Percentiles rank a stretch among this genome's conserved stretches.
Evolutionary conservation across 225 moss, liverwort and hornwort species (phyloP).

Genomic region (Physcomitrium patens): DNA sequence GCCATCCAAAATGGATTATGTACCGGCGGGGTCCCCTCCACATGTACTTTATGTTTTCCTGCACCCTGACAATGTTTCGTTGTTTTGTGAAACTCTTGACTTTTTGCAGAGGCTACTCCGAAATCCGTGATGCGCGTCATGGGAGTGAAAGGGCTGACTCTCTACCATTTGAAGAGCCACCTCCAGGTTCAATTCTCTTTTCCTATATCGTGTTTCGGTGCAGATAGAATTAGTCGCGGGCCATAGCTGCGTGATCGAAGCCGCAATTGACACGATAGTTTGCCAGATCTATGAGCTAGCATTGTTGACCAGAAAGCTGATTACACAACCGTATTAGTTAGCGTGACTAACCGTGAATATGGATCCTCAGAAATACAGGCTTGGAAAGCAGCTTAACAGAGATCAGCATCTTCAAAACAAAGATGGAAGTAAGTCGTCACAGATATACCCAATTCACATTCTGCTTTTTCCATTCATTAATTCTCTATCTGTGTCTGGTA

Average conservation of each 20-base stretch:
- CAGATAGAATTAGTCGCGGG: neutral
- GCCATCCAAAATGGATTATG: no score
- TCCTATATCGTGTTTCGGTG: neutral
- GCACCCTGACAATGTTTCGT: neutral
- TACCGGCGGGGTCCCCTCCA: no score
- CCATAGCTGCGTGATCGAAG: neutral
- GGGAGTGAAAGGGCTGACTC: conserved; percentile 69
- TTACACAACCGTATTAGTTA: neutral
- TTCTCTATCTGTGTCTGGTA: no score
- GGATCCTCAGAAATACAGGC: conserved; percentile 58
- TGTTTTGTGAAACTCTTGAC: neutral
- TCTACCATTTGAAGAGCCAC: conserved; percentile 67
- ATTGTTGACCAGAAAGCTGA: neutral
- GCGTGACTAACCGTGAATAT: neutral
- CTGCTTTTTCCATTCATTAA: neutral
- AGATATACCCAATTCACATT: conserved; percentile 5
- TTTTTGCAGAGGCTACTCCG: conserved; percentile 58
- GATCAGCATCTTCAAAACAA: conserved; percentile 56
- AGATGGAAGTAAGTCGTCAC: conserved; percentile 41
- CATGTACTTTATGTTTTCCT: neutral
- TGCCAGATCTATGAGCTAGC: neutral
- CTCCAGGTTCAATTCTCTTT: conserved; percentile 44
- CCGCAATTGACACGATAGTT: neutral
- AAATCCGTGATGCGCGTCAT: conserved; percentile 69
- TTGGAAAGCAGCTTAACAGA: conserved; percentile 63